Base-by-base conservation (phyloP, 371 early-diverging fungal species). In the Mortierella sp. region DNA sequence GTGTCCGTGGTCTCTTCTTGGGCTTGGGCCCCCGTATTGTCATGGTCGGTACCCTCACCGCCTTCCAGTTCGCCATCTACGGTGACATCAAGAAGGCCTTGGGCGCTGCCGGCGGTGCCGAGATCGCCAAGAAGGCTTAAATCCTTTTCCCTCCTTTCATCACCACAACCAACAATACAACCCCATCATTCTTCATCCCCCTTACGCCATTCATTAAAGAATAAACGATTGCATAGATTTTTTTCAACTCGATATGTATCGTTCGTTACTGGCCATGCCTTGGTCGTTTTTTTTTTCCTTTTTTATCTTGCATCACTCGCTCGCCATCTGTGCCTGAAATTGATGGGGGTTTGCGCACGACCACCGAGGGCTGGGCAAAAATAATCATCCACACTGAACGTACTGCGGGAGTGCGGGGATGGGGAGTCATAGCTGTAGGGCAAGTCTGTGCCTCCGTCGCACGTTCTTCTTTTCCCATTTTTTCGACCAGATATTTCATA, bases 21-120 rank as follows among this genome's bases (percentile, higher is more conserved):
- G 93, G 94, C 61, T 79, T 93, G 66, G 92, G 91, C 67, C 89
- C 93, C 77, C 92, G 94, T 92, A 90, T 92, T 79, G 88, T 93
- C 75, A 93, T 94, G 93, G 92, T 94, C 78, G 93, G 92, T 83
- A 89, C 93, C 45, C 86, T 94, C 64, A 93, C 93, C 68, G 91
- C 90, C 66, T 88, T 90, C 77, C 94, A 94, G 87, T 94, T 87
- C 85, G 86, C 84, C 72, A 89, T 90, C 79, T 89, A 89, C 78
- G 81, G 74, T 69, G 93, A 93, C 77, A 90, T 93, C 80, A 93
- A 92, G 90, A 89, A 92, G 87, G 88, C 90, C 50, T 88, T 92
- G 67, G 93, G 93, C 81, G 92, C 92, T 77, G 92, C 92, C 50
- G 86, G 85, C 66, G 90, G 91, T 88, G 87, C 90, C 76, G 93